Evolutionary conservation across 225 moss, liverwort and hornwort genomes (phyloP).

Genomic region (Climacium dendroides): DNA sequence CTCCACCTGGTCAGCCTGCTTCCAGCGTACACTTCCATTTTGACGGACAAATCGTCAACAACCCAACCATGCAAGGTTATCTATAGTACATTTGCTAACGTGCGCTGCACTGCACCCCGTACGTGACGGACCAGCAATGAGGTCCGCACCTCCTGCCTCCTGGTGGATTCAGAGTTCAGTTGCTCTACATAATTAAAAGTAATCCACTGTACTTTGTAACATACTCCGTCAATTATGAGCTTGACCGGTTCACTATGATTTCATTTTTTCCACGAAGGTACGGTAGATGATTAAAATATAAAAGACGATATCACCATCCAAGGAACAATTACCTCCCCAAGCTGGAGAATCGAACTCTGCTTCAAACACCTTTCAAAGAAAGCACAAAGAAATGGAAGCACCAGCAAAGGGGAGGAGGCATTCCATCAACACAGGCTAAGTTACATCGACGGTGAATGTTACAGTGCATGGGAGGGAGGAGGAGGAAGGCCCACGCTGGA

Average conservation of each 20-base stretch:
- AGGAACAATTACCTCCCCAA: neutral
- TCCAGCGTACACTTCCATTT: neutral
- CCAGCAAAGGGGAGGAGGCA: neutral
- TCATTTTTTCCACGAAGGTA: neutral
- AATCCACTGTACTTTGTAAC: neutral
- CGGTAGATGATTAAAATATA: neutral
- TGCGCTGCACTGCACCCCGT: no score
- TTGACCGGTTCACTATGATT: neutral
- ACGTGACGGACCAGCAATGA: neutral
- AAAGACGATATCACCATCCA: neutral
- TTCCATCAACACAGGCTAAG: neutral
- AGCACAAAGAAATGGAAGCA: neutral
- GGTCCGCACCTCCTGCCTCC: neutral
- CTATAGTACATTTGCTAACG: neutral
- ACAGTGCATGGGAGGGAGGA: neutral
- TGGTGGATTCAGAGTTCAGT: neutral
- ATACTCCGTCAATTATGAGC: neutral
- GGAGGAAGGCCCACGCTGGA: neutral
- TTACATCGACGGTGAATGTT: neutral
- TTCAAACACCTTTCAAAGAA: neutral
- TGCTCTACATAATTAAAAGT: neutral
- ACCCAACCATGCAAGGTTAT: no score
- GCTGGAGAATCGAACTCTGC: neutral
- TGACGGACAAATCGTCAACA: neutral
- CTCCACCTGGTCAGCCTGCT: neutral